Evolutionary conservation across 1,284 basidiomycete genomes (phyloP).

Genomic region (Fomitopsis palustris): DNA sequence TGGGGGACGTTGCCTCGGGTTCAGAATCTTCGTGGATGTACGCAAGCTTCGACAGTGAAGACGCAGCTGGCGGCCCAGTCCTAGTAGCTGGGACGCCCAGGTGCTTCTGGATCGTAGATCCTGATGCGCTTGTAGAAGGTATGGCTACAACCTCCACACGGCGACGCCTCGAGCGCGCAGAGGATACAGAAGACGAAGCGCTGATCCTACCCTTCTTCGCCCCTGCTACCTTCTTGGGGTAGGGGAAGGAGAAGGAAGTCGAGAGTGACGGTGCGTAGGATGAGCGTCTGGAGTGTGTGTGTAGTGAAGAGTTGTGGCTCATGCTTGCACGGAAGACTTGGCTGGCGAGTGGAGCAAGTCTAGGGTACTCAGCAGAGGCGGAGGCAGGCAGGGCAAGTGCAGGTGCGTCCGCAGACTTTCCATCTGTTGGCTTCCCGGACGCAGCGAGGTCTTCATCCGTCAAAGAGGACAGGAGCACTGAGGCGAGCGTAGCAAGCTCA

Average conservation of each 20-base stretch:
- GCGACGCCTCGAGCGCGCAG: conserved; percentile 11
- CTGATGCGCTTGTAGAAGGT: neutral
- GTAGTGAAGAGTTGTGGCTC: neutral
- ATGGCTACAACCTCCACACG: conserved; percentile 12
- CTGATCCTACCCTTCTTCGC: neutral
- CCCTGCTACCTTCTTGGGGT: neutral
- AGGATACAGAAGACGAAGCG: conserved; percentile 12
- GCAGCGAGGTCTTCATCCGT: neutral
- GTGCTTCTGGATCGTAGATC: neutral
- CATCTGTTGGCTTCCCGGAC: neutral
- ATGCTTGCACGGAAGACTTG: conserved; percentile 20
- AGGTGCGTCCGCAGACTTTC: neutral
- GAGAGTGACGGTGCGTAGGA: conserved; percentile 3
- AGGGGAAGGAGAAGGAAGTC: neutral
- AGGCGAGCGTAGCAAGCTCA: conserved; percentile 1
- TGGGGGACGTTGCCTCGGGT: neutral
- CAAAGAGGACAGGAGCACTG: neutral
- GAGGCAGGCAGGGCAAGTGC: neutral
- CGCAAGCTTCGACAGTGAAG: neutral
- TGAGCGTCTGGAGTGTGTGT: neutral
- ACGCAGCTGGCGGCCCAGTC: neutral
- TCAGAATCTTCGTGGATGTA: neutral
- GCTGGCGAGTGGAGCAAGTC: conserved; percentile 24
- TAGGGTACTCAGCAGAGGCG: conserved; percentile 5
- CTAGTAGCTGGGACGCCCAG: neutral